These are phyloP conservation scores for Elasticomyces elasticus DNA, from an alignment of 495 filamentous ascomycete genomes.

Conservation along the genomic window DNA sequence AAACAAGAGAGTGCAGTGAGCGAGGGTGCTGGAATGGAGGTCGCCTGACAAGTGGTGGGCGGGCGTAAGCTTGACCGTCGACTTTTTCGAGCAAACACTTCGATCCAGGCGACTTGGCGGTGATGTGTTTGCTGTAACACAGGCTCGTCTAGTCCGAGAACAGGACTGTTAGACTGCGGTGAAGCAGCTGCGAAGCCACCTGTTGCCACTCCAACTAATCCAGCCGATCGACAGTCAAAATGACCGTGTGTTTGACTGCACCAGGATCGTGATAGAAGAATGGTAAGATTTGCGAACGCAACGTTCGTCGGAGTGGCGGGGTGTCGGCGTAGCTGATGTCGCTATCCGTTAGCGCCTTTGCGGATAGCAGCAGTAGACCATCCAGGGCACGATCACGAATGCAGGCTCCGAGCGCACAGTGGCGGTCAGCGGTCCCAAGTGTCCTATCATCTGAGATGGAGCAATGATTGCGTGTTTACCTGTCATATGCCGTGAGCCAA, in stretches of 20 bases:
- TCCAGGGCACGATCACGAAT: not conserved
- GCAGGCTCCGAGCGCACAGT: not conserved
- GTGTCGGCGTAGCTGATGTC: not conserved
- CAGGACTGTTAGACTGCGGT: not conserved
- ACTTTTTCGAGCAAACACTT: conserved; percentile 1
- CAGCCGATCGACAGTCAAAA: not conserved
- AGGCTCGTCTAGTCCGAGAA: not conserved
- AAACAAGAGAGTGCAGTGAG: not conserved
- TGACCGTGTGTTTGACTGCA: not conserved
- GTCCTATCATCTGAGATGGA: not conserved
- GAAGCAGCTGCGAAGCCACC: too few relatives aligned
- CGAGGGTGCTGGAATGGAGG: not conserved
- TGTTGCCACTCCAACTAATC: not conserved
- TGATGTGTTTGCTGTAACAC: not conserved
- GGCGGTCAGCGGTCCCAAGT: not conserved
- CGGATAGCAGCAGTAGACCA: not conserved
- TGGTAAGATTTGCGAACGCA: not conserved
- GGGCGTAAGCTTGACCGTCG: not conserved
- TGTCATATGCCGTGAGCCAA: conserved; percentile 5
- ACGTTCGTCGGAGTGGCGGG: not conserved
- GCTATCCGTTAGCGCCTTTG: not conserved
- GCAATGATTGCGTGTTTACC: not conserved
- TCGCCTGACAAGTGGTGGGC: not conserved
- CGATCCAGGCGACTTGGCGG: not conserved
- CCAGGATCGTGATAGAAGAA: not conserved